Base-by-base conservation (phyloP, 2,329 filamentous ascomycete species). In the Podosphaera fusca region DNA sequence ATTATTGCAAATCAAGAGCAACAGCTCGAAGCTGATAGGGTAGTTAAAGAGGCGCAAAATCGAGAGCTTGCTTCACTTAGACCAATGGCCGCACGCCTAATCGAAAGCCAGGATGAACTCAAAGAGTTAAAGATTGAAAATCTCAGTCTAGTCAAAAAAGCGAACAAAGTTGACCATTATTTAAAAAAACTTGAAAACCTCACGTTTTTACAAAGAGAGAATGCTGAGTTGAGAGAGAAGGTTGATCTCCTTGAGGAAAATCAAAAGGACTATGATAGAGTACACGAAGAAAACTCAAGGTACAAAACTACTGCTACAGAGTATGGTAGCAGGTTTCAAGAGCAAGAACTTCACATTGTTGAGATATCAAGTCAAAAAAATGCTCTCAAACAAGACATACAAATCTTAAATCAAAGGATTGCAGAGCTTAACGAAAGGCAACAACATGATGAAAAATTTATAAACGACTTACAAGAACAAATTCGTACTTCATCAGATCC, bases 1-100 rank as follows among this genome's bases (percentile, higher is more conserved):
- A 72, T 87, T 55, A 88, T 89, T 64, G 79, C 80, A 45, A 76
- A 74, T 31, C 78, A 87, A 62, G 85, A 89, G 66, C 75, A 76
- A 29, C 77, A 85, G 62, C 69, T 82, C 9, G 77, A 84, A 58
- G 72, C 75, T 36, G 68, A 75, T 59, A 69, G 70, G 21, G 66
- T 70, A 14, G 67, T 70, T 2, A 65, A 71, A 61, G 70, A 71
- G 49, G 70, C 68, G 34, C 65, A 77, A 36, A 67, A 70, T 56
- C 71, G 70, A 59, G 76, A 80, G 60, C 72, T 79, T 40, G 67
- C 70, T 55, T 68, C 69, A 46, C 67, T 79, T 35, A 71, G 70
- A 30, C 55, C 69, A 68, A 57, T 74, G 69, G 65, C 73, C 38
- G 70, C 73, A 46, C 72, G 74, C 56, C 70, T 73, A 1, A 73